Base-by-base conservation (phyloP, 768 basidiomycete species). In the Paxillus rubicundulus region DNA sequence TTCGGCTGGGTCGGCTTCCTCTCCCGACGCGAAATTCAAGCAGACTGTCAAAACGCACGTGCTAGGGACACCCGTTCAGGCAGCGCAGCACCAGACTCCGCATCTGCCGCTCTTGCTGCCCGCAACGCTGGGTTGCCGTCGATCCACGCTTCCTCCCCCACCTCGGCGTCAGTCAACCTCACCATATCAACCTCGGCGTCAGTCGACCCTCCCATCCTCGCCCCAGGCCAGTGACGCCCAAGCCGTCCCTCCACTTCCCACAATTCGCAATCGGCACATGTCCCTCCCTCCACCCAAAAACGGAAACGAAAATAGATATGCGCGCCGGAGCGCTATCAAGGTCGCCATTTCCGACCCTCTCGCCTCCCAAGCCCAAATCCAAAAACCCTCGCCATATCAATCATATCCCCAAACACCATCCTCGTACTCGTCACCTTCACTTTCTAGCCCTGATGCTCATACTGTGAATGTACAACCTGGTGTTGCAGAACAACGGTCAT, bases 281-380 rank as follows among this genome's bases (percentile, higher is more conserved):
- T 64, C 66, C 9, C 60, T 68, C 45, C 67, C 67, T 36, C 55
- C 59, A 33, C 52, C 55, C 34, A 54, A 47, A 43, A 59, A 63
- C 5, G 48, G 40, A 20, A 24, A 63, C 5, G 48, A 38, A 20
- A 24, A 36, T 12, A 38, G 10, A 1, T 13, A 57, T n/a, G 27
- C 24, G 14, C 43, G 43, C 24, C 54, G 5, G 0, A 49, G 53
- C 27, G 14, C 43, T 16, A 47, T 53, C 24, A 39, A 46, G 5
- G 9, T 55, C n/a, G 50, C 56, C n/a, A 45, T 38, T 1, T 38
- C 56, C 16, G 41, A 10, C 24, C 44, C 57, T 38, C 21, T 40
- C 24, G 24, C 9, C 14, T 43, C 24, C 38, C 51, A 52, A 16
- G 9, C 30, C 0, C 36, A 45, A 17, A 16, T 5, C 6, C 24